These are phyloP conservation scores for Rhizoclosmatium globosum DNA, from an alignment of 192 early-diverging fungal species.

Conservation along the genomic window DNA sequence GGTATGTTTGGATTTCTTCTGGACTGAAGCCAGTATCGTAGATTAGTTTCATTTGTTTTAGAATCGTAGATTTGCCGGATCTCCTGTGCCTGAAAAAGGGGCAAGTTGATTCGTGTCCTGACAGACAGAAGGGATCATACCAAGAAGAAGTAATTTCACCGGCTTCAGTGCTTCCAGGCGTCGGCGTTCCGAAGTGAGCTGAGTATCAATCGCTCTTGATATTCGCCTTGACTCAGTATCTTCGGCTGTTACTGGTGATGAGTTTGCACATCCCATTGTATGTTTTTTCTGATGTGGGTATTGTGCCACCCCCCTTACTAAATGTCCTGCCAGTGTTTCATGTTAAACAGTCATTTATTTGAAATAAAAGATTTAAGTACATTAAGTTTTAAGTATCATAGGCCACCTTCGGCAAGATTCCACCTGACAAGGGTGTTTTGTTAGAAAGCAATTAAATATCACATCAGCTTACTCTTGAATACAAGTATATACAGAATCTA, in stretches of 20 bases:
- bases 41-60: no score
- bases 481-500: slow-evolving; percentile 31
- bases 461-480: slow-evolving; percentile 17
- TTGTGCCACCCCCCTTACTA: no score
- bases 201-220: no score
- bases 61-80: no score
- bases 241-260: no score
- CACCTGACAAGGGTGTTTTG: neutral
- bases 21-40: no score
- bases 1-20: no score
- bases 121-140: neutral
- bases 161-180: no score
- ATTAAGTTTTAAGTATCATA: slow-evolving; percentile 94
- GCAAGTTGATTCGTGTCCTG: no score
- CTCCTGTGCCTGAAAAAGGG: slow-evolving; percentile 7
- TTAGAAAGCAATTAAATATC: neutral
- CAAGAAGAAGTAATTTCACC: slow-evolving; percentile 48
- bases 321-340: no score
- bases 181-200: no score
- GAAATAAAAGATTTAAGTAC: slow-evolving; percentile 91
- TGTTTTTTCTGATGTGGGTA: neutral
- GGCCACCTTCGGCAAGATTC: slow-evolving; percentile 63
- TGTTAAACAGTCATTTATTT: slow-evolving; percentile 38
- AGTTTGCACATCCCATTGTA: neutral
- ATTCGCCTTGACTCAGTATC: neutral